Evolutionary conservation across 495 filamentous ascomycete genomes (phyloP), one percentile per base, ranked within the genome.

Genomic region (Acidomyces sp.): DNA sequence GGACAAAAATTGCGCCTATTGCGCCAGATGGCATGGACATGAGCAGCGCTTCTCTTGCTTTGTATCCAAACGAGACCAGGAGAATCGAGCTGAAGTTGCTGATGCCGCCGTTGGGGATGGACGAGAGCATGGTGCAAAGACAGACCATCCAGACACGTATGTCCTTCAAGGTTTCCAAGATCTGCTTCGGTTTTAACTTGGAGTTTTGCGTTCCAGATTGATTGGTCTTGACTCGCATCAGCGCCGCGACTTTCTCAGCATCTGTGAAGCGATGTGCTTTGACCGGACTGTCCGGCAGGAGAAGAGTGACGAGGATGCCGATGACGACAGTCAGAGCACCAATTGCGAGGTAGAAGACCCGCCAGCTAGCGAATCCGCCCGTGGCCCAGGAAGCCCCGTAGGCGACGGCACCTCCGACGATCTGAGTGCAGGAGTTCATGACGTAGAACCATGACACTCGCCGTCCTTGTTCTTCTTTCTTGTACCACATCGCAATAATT

Each of bases 41-140:
- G 15, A 59, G 35, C 1, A 58, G 54, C 7, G 58, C 54, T 34
- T 57, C 36, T 26, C 50, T 47, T 22, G 54, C 51, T 2, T 43
- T 52, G 30, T 61, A 61, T 28, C 58, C 51, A 34, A 53, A 51
- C 13, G 46, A 40, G 5, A 36, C 51, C 13, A 53, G 41, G 24
- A 53, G 51, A 11, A 48, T 53, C 11, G 30, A 29, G 13, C 35
- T 40, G 38, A 50, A 53, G 21, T 45, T 53, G 13, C 26, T 36
- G 26, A 53, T 34, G 17, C 41, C 51, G 31, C 51, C 51, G 25
- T 50, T 50, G 11, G 46, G 51, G 3, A 82, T 62, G 0, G 77
- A 82, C 0, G 78, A 80, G 55, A 71, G 74, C 9, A 85, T 56
- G 40, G 75, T 69, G 23, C 80, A 74, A 12, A 57, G 53, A 40